Percentiles rank a stretch among this genome's conserved stretches.
Evolutionary conservation across 148 eudicot species (phyloP).

Genomic region (Simmondsia chinensis): DNA sequence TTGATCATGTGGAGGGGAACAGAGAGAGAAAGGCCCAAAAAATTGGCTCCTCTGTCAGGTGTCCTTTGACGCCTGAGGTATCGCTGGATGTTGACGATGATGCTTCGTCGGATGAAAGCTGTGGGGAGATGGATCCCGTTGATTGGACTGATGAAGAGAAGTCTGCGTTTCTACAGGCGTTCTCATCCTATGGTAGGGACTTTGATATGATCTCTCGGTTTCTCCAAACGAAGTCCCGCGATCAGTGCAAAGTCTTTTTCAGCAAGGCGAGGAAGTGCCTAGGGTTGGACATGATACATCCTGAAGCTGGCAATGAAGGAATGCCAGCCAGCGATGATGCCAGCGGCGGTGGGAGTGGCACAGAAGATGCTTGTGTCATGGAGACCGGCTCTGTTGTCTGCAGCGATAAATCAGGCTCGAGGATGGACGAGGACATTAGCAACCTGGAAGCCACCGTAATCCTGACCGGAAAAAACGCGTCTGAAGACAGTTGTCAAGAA

Average conservation of each 20-base stretch:
- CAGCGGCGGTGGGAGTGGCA: conserved; percentile 49
- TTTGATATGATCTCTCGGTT: conserved; percentile 55
- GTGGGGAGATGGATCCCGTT: conserved; percentile 53
- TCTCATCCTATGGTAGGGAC: conserved; percentile 68
- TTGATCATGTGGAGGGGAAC: conserved; percentile 54
- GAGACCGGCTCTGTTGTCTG: conserved; percentile 39
- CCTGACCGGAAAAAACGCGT: conserved; percentile 18
- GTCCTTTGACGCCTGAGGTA: conserved; percentile 59
- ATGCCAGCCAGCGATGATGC: conserved; percentile 24
- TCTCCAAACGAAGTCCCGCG: conserved; percentile 53
- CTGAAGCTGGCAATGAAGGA: conserved; percentile 20
- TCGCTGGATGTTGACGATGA: conserved; percentile 54
- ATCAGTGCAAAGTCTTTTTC: conserved; percentile 73
- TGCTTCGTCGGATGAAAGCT: conserved; percentile 82
- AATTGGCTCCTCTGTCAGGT: conserved; percentile 22
- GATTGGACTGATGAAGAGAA: conserved; percentile 92
- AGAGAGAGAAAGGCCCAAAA: conserved; percentile 36
- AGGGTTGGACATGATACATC: conserved; percentile 42
- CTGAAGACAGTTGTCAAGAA: conserved; percentile 16
- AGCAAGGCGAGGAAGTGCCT: conserved; percentile 74
- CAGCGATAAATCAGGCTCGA: conserved; percentile 38
- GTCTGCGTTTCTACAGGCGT: conserved; percentile 54
- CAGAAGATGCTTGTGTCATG: conserved; percentile 52
- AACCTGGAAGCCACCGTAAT: conserved; percentile 17
- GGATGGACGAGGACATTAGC: conserved; percentile 41